phyloP scores from a whole-genome alignment of 2,329 filamentous ascomycete species.

The Dendrostoma leiphaemia region DNA sequence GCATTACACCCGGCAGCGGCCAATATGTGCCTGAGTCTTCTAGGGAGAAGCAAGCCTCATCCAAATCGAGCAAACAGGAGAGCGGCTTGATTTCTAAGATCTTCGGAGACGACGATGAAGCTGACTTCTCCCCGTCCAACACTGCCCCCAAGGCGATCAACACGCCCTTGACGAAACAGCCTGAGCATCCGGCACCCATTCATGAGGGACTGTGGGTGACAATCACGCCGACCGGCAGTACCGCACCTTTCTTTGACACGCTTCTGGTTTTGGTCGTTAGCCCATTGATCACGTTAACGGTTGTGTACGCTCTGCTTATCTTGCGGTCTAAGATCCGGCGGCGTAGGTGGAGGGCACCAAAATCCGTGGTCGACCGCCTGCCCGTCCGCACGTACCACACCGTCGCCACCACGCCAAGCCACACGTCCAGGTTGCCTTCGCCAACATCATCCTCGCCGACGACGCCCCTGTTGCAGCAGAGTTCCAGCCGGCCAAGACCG shows the following conservation, averaged over 20 bases:
- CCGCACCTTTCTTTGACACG: slow-evolving; percentile 93
- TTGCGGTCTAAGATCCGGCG: slow-evolving; percentile 85
- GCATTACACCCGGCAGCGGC: slow-evolving; percentile 69
- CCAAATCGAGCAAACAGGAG: slow-evolving; percentile 24
- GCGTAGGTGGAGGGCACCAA: slow-evolving; percentile 93
- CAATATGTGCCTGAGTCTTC: slow-evolving; percentile 54
- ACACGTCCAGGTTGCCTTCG: slow-evolving; percentile 58
- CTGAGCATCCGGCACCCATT: slow-evolving; percentile 31
- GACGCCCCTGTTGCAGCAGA: slow-evolving; percentile 76
- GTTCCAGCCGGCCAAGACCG: slow-evolving; percentile 52
- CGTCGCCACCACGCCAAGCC: slow-evolving; percentile 61
- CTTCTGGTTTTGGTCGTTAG: slow-evolving; percentile 95
- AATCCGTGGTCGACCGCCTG: slow-evolving; percentile 91
- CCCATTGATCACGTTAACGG: slow-evolving; percentile 84
- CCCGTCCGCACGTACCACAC: slow-evolving; percentile 95
- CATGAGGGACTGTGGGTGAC: slow-evolving; percentile 94
- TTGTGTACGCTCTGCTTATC: slow-evolving; percentile 87
- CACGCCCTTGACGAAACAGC: slow-evolving; percentile 9
- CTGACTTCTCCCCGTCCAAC: slow-evolving; percentile 29
- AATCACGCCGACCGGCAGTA: slow-evolving; percentile 83
- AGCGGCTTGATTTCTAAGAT: slow-evolving; percentile 44
- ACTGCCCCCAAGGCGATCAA: slow-evolving; percentile 26
- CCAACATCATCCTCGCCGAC: slow-evolving; percentile 67
- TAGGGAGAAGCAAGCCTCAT: slow-evolving; percentile 25
- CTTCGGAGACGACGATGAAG: slow-evolving; percentile 44